Conservation (phyloP, 805 yeast species). For the Lachancea waltii region DNA sequence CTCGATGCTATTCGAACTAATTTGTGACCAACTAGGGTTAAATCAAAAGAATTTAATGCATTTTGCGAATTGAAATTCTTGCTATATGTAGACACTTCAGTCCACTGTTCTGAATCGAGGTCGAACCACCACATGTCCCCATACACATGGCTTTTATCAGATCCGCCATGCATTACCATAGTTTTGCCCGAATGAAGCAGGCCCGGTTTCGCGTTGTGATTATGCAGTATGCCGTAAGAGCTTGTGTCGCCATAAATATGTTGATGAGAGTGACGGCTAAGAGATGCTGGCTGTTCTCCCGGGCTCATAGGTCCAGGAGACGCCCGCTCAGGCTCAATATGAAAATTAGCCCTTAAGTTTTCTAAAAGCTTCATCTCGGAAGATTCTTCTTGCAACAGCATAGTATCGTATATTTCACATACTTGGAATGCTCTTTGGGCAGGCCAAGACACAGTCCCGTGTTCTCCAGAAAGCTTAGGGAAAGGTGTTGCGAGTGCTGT, state of each 20-base stretch:
- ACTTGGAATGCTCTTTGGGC: constrained; percentile 35
- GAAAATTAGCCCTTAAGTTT: constrained; percentile 19
- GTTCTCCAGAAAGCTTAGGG: constrained; percentile 12
- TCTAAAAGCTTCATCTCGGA: constrained; percentile 13
- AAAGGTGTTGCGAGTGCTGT: constrained; percentile 33
- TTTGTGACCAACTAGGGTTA: constrained; percentile 28
- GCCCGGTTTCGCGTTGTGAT: not conserved
- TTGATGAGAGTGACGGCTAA: not conserved
- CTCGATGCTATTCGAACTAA: constrained; percentile 22
- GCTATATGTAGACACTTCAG: constrained; percentile 10
- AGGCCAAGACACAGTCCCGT: constrained; percentile 24
- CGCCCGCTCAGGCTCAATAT: constrained; percentile 15
- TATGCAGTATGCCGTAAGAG: not conserved
- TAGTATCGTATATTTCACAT: constrained; percentile 22
- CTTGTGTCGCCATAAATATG: constrained; percentile 1
- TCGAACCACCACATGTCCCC: constrained; percentile 50
- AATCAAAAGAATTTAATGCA: constrained; percentile 13
- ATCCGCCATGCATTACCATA: constrained; percentile 37
- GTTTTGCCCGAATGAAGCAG: constrained; percentile 10
- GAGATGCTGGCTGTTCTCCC: not conserved
- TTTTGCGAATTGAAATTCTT: constrained; percentile 9
- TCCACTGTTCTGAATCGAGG: constrained; percentile 40
- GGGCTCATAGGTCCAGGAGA: not conserved
- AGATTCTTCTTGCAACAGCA: constrained; percentile 9
- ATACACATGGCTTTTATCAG: constrained; percentile 30